Evolutionary conservation across 106 monocot species (phyloP), one percentile per base, ranked within the genome.

Genomic region (Phalaenopsis aphrodite): DNA sequence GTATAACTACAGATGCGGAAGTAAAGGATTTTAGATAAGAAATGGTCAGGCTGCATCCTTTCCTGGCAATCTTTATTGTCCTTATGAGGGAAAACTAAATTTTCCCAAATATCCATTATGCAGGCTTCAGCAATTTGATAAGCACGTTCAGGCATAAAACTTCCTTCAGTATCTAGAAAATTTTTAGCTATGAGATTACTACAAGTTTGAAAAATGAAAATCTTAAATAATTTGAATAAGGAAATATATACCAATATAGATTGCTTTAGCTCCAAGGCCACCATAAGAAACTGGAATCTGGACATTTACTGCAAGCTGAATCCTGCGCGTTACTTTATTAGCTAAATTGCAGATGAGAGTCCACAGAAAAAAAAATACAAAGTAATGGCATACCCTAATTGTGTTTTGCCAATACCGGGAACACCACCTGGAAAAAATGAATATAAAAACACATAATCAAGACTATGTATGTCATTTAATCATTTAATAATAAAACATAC

Each of bases 91-190:
- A 82, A 58, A 12, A 61, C 42, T 81, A 86, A 85, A 41, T 57
- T 86, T 66, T 86, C 82, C 67, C 86, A 69, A 49, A 56, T 84
- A 81, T 94, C 90, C 72, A 18, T 58, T 42, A 94, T 86, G 81
- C 94, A 95, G 68, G 89, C 90, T 89, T 95, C 89, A 80, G 98
- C 94, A 87, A 99, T 95, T 84, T 99, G 92, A 78, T 84, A 85
- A 80, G 93, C 98, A 84, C 98, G 94, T 86, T 99, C 98, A 9
- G 85, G 94, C 98, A 99, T 94, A 81, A 99, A 99, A 84, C 98
- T 99, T 58, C 98, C 98, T 91, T 99, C 98, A 65, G 98, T 99
- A 87, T 99, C 98, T 95, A 82, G 61, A 56, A 78, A 30, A 19
- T 65, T 78, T 7, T 3, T 21, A 87, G 23, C 16, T 6, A 75